A percentile compares a stretch with the other conserved stretches of the same genome.
Evolutionary conservation across 176 grass and related monocot genomes (phyloP).

Genomic region (Elymus sibiricus): DNA sequence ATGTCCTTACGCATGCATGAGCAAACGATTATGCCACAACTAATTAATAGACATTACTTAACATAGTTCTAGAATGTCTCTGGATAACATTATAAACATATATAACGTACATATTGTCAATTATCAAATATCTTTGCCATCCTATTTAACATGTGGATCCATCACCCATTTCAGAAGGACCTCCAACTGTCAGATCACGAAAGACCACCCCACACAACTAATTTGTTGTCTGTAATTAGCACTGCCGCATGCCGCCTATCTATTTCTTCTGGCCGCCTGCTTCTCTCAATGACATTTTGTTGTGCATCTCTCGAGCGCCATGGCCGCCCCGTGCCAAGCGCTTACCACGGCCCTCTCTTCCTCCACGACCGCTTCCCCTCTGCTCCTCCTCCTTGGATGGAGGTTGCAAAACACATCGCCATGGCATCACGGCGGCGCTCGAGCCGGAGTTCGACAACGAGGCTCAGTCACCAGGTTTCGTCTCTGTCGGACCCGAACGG

Average conservation of each 20-base stretch:
- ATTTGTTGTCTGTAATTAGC: background rate
- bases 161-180: background rate
- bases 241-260: too few species aligned
- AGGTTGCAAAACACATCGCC: background rate
- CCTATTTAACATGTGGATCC: too few species aligned
- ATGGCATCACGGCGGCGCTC: too few species aligned
- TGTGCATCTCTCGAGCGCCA: background rate
- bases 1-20: background rate
- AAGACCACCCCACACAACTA: background rate
- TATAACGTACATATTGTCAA: background rate
- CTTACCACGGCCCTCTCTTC: background rate
- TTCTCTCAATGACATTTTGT: too few species aligned
- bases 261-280: too few species aligned
- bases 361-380: background rate
- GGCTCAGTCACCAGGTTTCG: too few species aligned
- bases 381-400: background rate
- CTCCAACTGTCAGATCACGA: accelerated
- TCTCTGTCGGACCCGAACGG: too few species aligned
- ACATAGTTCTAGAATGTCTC: background rate
- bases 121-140: background rate
- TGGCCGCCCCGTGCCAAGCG: background rate
- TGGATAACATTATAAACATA: background rate
- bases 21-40: background rate
- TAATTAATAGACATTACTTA: background rate
- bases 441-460: too few species aligned